These are phyloP conservation scores for Tanozyma kutaoensis DNA, from an alignment of 805 yeast species.

Conservation along the genomic window DNA sequence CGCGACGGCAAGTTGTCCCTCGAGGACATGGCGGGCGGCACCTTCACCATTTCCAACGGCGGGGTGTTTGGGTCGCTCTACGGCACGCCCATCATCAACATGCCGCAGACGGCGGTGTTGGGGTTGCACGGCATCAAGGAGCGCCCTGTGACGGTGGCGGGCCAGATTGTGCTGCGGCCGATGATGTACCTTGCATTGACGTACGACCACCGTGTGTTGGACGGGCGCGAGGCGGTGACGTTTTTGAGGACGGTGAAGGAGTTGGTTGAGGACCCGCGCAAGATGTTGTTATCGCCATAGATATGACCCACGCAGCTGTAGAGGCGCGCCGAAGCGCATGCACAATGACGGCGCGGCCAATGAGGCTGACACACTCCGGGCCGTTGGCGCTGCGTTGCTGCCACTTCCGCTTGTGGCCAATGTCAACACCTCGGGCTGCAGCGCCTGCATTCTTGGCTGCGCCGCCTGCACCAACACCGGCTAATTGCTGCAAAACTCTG, in stretches of 20 bases:
- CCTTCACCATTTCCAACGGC: conserved; percentile 97
- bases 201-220: conserved; percentile 94
- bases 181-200: conserved; percentile 99
- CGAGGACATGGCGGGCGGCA: conserved; percentile 99
- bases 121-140: conserved; percentile 97
- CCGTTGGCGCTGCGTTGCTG: too few species aligned
- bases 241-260: conserved; percentile 95
- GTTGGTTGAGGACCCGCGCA: conserved; percentile 96
- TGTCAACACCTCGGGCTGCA: too few species aligned
- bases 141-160: conserved; percentile 93
- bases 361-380: too few species aligned
- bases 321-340: too few species aligned
- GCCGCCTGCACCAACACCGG: too few species aligned
- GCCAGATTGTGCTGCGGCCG: conserved; percentile 93
- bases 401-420: too few species aligned
- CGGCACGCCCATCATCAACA: conserved; percentile 97
- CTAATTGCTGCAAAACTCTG: too few species aligned
- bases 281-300: conserved; percentile 75
- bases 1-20: conserved; percentile 92
- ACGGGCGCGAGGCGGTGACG: conserved; percentile 97
- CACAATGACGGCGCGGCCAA: too few species aligned
- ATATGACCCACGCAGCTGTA: too few species aligned
- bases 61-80: conserved; percentile 96
- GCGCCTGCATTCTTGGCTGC: too few species aligned
- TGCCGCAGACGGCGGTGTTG: conserved; percentile 96